Conservation (phyloP, 306 rosid genomes). For the Psophocarpus tetragonolobus region DNA sequence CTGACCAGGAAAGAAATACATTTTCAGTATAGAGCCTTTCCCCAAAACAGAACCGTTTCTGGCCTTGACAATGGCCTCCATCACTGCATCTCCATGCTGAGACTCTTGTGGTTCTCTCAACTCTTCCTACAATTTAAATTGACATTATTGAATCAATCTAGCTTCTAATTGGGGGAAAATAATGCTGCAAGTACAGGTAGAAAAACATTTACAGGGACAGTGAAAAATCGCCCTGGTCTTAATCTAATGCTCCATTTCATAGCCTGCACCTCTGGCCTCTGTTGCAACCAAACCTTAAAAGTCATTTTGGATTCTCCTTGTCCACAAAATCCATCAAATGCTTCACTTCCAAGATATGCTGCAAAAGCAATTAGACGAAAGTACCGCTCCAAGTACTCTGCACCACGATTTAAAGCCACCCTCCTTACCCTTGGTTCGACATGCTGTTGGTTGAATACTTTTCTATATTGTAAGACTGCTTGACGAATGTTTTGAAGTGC, state of each 20-base stretch:
- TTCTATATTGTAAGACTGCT: slow-evolving; percentile 72
- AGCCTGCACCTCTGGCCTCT: slow-evolving; percentile 79
- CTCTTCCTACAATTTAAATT: slow-evolving; percentile 61
- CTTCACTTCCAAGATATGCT: slow-evolving; percentile 89
- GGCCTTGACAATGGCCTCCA: slow-evolving; percentile 76
- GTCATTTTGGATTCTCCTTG: slow-evolving; percentile 70
- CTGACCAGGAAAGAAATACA: slow-evolving; percentile 91
- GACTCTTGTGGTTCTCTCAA: slow-evolving; percentile 75
- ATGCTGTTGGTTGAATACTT: slow-evolving; percentile 81
- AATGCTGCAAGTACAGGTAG: slow-evolving; percentile 8
- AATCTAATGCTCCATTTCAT: slow-evolving; percentile 87
- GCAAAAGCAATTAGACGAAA: slow-evolving; percentile 87
- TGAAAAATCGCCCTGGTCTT: slow-evolving; percentile 77
- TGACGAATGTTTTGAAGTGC: slow-evolving; percentile 86
- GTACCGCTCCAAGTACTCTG: slow-evolving; percentile 84
- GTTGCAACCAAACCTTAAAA: slow-evolving; percentile 82
- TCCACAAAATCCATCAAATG: slow-evolving; percentile 78
- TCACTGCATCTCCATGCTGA: slow-evolving; percentile 81
- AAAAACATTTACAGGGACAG: slow-evolving; percentile 67
- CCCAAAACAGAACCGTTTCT: slow-evolving; percentile 81
- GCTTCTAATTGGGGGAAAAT: background rate
- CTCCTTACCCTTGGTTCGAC: slow-evolving; percentile 83
- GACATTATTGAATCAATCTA: slow-evolving; percentile 32
- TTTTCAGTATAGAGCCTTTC: slow-evolving; percentile 79
- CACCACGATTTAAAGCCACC: slow-evolving; percentile 81